Evolutionary conservation across 2,329 filamentous ascomycete genomes (phyloP), one percentile per base, ranked within the genome.

Genomic region (Anthostomella pinea): DNA sequence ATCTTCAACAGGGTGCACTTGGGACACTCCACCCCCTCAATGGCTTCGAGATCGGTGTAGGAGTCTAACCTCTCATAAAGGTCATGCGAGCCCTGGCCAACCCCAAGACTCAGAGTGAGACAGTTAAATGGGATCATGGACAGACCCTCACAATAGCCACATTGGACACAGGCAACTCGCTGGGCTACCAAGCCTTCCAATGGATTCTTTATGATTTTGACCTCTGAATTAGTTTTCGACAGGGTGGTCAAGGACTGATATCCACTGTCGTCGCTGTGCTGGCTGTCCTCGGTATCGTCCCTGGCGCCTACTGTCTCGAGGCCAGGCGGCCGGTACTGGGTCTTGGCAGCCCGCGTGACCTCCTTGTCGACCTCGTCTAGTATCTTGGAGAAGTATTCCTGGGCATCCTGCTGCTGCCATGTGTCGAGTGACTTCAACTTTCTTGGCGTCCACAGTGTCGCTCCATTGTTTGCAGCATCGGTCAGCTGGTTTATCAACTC

Each of bases 371-470:
- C 70, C 51, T 90, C 83, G 49, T 91, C 88, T 30, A 96, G 64
- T 10, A 98, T 73, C 54, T 91, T 94, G 11, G 88, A 91, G 54
- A 87, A 96, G 61, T 97, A 98, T 62, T 98, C 93, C 58, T 97
- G 93, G 5, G 93, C 93, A 64, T 98, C 93, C 63, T 98, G 93
- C 59, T 97, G 93, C 51, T 94, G 86, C 79, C 86, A 95, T 19
- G 87, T 95, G 62, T 84, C 91, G 83, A 97, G 94, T 8, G 83
- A 90, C 63, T 95, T 95, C 29, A 96, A 68, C 36, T 84, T 79
- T 1, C 76, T 68, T 0, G 87, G 86, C 6, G 89, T 89, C 87
- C 87, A 95, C 10, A 96, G 69, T 14, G 82, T 83, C 52, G 73
- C 75, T 6, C 87, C 87, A 43, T 87, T 83, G 52, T 89, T 87